A percentile compares a stretch with the other conserved stretches of the same genome.
phyloP scores from a whole-genome alignment of 2,329 filamentous ascomycete species.

The Volutella citrinella region DNA sequence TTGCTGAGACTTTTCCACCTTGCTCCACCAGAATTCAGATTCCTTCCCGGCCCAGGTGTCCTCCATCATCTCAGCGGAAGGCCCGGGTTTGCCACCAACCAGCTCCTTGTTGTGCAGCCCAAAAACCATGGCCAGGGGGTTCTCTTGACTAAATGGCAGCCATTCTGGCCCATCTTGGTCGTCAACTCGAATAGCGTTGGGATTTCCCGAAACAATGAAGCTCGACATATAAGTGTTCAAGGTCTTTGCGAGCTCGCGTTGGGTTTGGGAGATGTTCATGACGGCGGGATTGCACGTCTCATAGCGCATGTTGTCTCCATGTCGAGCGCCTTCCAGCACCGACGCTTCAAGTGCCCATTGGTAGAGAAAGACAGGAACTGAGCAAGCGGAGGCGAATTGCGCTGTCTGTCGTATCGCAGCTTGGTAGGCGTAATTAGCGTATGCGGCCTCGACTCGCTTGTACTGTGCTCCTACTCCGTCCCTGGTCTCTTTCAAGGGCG shows the following conservation, averaged over 20 bases:
- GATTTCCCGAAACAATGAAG: constrained; percentile 45
- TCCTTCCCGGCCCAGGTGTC: constrained; percentile 42
- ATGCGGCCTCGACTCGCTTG: constrained; percentile 52
- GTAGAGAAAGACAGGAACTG: constrained; percentile 21
- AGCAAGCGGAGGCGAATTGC: constrained; percentile 15
- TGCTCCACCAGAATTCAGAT: constrained; percentile 46
- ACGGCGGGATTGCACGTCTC: constrained; percentile 39
- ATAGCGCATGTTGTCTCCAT: constrained; percentile 47
- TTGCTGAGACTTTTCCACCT: constrained; percentile 35
- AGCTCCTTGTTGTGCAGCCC: constrained; percentile 46
- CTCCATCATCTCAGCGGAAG: constrained; percentile 34
- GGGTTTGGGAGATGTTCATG: constrained; percentile 32
- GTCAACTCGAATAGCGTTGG: constrained; percentile 31
- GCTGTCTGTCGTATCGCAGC: constrained; percentile 51
- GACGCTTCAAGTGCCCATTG: constrained; percentile 45
- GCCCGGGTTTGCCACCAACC: constrained; percentile 38
- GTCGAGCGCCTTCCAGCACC: constrained; percentile 42
- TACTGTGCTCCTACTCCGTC: constrained; percentile 46
- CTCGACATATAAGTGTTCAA: constrained; percentile 47
- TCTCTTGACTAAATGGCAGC: constrained; percentile 28
- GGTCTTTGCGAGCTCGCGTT: constrained; percentile 39
- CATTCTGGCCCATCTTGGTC: constrained; percentile 31
- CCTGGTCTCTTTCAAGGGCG: constrained; percentile 38
- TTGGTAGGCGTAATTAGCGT: constrained; percentile 53
- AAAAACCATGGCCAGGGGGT: constrained; percentile 38